phyloP scores from a whole-genome alignment of 805 yeast genomes.

The Kazachstania kunashirensis region DNA sequence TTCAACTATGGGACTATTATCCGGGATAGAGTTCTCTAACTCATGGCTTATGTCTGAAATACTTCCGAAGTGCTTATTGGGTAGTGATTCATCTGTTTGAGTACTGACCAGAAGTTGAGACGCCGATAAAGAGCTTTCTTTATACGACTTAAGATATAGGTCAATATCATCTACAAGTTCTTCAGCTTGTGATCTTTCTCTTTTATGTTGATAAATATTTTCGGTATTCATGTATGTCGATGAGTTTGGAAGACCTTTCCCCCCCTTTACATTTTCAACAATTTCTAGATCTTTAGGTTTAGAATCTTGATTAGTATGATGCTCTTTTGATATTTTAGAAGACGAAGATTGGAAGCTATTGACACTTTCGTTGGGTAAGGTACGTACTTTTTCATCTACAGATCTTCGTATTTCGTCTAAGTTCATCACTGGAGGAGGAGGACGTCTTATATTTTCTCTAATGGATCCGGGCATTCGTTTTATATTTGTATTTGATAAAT shows the following conservation, averaged over 20 bases:
- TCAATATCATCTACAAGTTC: conserved; percentile 29
- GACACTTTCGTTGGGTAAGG: no score
- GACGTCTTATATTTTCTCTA: neutral
- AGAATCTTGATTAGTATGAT: no score
- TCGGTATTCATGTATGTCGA: no score
- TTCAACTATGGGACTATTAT: neutral
- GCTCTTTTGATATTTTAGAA: no score
- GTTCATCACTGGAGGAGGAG: neutral
- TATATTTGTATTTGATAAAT: neutral
- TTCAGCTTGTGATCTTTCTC: conserved; percentile 29
- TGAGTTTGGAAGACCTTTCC: neutral
- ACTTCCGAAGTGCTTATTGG: no score
- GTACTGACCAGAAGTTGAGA: no score
- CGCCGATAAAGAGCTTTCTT: conserved; percentile 6
- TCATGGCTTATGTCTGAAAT: no score
- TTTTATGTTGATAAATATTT: conserved; percentile 11
- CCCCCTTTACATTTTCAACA: no score
- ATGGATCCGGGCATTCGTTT: neutral
- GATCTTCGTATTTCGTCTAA: neutral
- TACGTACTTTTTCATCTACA: neutral
- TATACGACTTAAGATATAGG: conserved; percentile 15
- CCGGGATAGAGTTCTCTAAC: no score
- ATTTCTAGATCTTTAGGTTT: no score
- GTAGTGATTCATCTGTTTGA: no score
- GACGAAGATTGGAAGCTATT: no score